phyloP scores from a whole-genome alignment of 345 rosid genomes.

The Gossypium stocksii region DNA sequence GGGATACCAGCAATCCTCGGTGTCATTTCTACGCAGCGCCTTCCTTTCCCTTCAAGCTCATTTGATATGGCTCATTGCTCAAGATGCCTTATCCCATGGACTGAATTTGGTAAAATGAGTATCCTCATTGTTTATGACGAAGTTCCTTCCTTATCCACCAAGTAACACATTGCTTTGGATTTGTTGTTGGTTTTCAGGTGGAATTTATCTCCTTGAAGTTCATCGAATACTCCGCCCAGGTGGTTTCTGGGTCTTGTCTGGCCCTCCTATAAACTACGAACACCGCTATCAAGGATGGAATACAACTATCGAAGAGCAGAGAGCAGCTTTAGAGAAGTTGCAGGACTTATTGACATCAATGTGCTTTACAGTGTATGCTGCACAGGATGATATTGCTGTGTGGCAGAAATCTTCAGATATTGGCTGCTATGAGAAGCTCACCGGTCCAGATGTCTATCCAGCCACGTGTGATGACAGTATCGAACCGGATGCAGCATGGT shows the following conservation, averaged over 20 bases:
- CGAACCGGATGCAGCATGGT: conserved; percentile 97
- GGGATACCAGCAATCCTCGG: conserved; percentile 98
- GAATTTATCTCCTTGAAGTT: conserved; percentile 83
- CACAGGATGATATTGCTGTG: conserved; percentile 91
- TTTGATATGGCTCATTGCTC: conserved; percentile 99
- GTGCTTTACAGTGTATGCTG: conserved; percentile 85
- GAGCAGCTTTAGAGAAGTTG: conserved; percentile 70
- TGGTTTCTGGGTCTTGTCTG: conserved; percentile 98
- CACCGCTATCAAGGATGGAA: conserved; percentile 93
- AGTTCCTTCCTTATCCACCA: too few species aligned
- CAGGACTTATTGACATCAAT: conserved; percentile 68
- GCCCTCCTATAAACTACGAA: conserved; percentile 94
- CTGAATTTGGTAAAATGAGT: conserved; percentile 72
- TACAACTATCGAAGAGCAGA: conserved; percentile 90
- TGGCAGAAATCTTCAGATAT: conserved; percentile 82
- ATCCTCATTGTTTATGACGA: background rate
- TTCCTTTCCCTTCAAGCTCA: conserved; percentile 92
- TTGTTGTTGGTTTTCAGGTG: conserved; percentile 51
- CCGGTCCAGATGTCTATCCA: conserved; percentile 71
- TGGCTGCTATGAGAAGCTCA: conserved; percentile 62
- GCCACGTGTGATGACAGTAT: conserved; percentile 88
- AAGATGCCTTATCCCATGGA: conserved; percentile 99
- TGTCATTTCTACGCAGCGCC: conserved; percentile 93
- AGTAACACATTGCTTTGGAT: too few species aligned
- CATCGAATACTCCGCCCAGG: conserved; percentile 96